Base-by-base conservation (phyloP, 2,329 filamentous ascomycete species). In the Xylaria sp. region DNA sequence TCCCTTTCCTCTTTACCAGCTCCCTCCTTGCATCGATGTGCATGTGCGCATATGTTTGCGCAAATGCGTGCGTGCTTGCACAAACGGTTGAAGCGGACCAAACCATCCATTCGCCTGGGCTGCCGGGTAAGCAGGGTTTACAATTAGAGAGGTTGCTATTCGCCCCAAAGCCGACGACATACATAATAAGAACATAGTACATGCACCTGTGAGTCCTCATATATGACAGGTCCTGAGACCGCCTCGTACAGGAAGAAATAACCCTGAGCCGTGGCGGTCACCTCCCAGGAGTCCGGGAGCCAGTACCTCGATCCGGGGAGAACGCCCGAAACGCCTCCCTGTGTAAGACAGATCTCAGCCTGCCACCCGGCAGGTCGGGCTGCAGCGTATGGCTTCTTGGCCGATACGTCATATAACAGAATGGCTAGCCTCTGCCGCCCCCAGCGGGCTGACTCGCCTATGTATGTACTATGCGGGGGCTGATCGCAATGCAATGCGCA, bases 341-440 rank as follows among this genome's bases (percentile, higher is more conserved):
- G 8, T 34, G 29, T 13, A 34, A 7, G 29, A 34, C 16, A 34
- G 29, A 34, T 34, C 29, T 13, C 29, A 34, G 29, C 8, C 11
- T n/a, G 3, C 16, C 29, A 13, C 29, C 29, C 16, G 11, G 29
- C 11, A 13, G 6, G 29, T 13, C 29, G 16, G 4, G 29, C 16
- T 34, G n/a, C n/a, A n/a, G n/a, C n/a, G n/a, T n/a, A n/a, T n/a
- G n/a, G n/a, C 29, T 51, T 22, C 55, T 52, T 53, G 34, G n/a
- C n/a, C 29, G 22, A 45, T 55, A 55, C 51, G 51, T 54, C 54
- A 60, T 54, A 19, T 41, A 29, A 48, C 52, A 26, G 45, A 39
- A 47, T 21, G 48, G 29, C 29, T 34, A 13, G 11, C 29, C 18
- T 40, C 17, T 7, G 13, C 44, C 13, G 16, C 37, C 41, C 9